Conservation (phyloP, 768 basidiomycete genomes). For the Podaxis pistillaris region DNA sequence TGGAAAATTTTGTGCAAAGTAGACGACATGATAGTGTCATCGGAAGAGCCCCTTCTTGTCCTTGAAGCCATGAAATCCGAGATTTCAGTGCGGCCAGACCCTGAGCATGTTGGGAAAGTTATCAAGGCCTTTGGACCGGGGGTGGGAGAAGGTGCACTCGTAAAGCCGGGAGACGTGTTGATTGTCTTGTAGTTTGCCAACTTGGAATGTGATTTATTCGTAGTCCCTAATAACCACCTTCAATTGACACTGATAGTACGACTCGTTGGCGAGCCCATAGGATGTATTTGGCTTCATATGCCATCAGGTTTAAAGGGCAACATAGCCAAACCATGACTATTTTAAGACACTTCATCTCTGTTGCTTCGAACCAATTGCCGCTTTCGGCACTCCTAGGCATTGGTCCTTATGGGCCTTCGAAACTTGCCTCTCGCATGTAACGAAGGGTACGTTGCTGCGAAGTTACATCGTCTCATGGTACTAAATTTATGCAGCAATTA, state of each 20-base stretch:
- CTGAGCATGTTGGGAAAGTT: conserved; percentile 41
- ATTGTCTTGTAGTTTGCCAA: conserved; percentile 27
- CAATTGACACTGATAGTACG: neutral
- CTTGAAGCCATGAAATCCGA: conserved; percentile 72
- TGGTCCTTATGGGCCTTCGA: neutral
- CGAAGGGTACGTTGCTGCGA: neutral
- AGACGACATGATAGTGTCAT: conserved; percentile 40
- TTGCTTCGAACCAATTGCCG: neutral
- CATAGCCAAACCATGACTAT: neutral
- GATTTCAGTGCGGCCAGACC: conserved; percentile 45
- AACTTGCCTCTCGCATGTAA: neutral
- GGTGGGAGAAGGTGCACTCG: conserved; percentile 40
- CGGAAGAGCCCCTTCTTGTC: conserved; percentile 43
- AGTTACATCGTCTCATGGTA: neutral
- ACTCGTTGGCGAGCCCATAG: neutral
- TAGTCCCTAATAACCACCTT: neutral
- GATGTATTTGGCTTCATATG: neutral
- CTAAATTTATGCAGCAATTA: conserved; percentile 10
- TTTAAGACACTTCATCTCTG: neutral
- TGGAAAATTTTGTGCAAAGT: conserved; percentile 48
- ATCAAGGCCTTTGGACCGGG: conserved; percentile 40
- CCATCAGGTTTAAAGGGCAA: neutral
- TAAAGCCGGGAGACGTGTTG: conserved; percentile 47
- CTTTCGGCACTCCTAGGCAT: neutral
- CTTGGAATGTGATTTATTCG: neutral